phyloP scores from a whole-genome alignment of 495 filamentous ascomycete genomes.

The Rhypophila decipiens region DNA sequence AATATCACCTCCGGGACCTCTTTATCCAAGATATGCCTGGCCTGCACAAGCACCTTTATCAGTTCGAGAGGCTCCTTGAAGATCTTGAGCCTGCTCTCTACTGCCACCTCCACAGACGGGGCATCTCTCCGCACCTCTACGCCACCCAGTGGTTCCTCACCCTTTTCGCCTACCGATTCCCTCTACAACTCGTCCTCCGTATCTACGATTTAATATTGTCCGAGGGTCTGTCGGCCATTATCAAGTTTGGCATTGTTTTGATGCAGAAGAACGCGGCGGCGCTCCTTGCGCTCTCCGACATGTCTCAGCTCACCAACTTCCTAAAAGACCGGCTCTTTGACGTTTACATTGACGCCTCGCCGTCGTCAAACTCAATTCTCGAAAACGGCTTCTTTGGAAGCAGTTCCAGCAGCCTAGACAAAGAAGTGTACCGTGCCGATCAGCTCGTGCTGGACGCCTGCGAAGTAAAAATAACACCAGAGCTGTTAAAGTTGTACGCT shows the following conservation, averaged over 20 bases:
- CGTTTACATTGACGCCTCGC: constrained; percentile 90
- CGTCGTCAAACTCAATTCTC: constrained; percentile 77
- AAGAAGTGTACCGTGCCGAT: constrained; percentile 93
- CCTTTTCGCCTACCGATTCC: constrained; percentile 97
- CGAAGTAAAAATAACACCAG: constrained; percentile 74
- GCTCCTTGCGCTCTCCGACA: constrained; percentile 83
- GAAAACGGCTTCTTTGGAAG: constrained; percentile 98
- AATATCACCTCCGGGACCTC: constrained; percentile 86
- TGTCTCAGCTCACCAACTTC: constrained; percentile 77
- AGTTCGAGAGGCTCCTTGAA: constrained; percentile 91
- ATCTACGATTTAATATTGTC: constrained; percentile 96
- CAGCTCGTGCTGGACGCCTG: constrained; percentile 90
- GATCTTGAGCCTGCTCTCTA: constrained; percentile 91
- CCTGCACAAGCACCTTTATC: constrained; percentile 85
- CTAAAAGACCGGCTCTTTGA: constrained; percentile 93
- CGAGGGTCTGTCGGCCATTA: constrained; percentile 85
- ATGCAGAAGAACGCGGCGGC: constrained; percentile 86
- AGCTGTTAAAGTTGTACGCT: constrained; percentile 71
- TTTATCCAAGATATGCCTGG: constrained; percentile 97
- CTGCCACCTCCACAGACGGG: constrained; percentile 84
- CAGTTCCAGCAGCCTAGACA: constrained; percentile 74
- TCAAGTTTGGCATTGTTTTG: constrained; percentile 88
- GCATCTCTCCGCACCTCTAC: constrained; percentile 86
- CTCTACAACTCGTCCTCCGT: constrained; percentile 88
- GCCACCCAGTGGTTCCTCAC: constrained; percentile 99